phyloP scores from a whole-genome alignment of 169 alveolate genomes.

The Cryptosporidium andersoni region DNA sequence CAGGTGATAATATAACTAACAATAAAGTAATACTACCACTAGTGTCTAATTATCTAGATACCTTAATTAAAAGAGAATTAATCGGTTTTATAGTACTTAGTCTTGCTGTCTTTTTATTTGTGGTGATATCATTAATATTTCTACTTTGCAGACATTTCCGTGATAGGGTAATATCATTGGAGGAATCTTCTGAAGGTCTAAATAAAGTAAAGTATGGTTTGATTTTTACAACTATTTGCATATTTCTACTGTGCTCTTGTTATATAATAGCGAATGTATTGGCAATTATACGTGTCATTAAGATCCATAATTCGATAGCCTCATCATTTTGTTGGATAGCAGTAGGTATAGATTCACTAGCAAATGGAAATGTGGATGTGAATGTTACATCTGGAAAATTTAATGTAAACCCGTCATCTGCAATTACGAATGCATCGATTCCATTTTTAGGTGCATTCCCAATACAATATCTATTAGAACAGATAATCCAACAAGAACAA shows the following conservation, averaged over 20 bases:
- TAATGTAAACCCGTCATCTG: slow-evolving; percentile 5
- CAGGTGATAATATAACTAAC: slow-evolving; percentile 9
- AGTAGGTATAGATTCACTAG: slow-evolving; percentile 41
- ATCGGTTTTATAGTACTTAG: slow-evolving; percentile 39
- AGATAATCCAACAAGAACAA: slow-evolving; percentile 36
- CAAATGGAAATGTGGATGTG: slow-evolving; percentile 59
- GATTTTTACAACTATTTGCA: background rate
- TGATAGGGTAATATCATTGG: slow-evolving; percentile 63
- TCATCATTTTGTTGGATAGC: slow-evolving; percentile 65
- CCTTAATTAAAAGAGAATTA: slow-evolving; percentile 48
- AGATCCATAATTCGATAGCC: slow-evolving; percentile 17
- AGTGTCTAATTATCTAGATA: slow-evolving; percentile 32
- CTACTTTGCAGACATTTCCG: slow-evolving; percentile 51
- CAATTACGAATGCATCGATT: slow-evolving; percentile 39
- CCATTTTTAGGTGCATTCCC: slow-evolving; percentile 64
- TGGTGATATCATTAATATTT: slow-evolving; percentile 29
- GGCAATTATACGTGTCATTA: slow-evolving; percentile 7
- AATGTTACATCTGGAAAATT: slow-evolving; percentile 44
- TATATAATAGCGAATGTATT: slow-evolving; percentile 12
- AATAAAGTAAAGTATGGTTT: slow-evolving; percentile 35
- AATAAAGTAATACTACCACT: slow-evolving; percentile 17
- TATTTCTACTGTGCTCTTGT: slow-evolving; percentile 2
- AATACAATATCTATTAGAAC: slow-evolving; percentile 42
- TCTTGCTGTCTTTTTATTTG: slow-evolving; percentile 25
- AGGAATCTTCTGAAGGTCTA: slow-evolving; percentile 47